Base-by-base conservation (phyloP, 192 early-diverging fungal genomes). In the Blastocladiella britannica region DNA sequence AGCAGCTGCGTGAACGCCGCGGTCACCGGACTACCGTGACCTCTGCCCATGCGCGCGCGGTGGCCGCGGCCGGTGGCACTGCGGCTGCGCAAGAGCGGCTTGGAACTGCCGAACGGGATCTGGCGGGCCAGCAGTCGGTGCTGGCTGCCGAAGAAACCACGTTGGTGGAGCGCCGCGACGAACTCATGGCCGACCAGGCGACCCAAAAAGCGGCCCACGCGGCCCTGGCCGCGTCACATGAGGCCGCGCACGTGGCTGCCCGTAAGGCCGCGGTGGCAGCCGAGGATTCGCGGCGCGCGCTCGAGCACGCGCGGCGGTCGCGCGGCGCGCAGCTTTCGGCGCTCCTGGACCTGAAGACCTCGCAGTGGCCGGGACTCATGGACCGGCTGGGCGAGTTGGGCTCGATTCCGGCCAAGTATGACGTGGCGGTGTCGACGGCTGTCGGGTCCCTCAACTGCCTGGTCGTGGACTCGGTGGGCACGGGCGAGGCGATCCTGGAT, bases 361-460 rank as follows among this genome's bases (percentile, higher is more conserved):
- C 2, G 4, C 37, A 20, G 1, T 47, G 37, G 37, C 9, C 31
- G 25, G 22, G 26, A 22, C 18, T 61, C 56, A 29, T 82, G 79
- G 83, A 85, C 51, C 82, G 95, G 7, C 72, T 98, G 23, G 95
- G 95, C n/a, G 85, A 89, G 58, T 70, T 98, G n/a, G 95, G 93
- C 25, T 82, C 85, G 1, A 93, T 98, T 61, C 86, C 87, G 54
- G 84, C 85, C 56, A 82, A 81, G 65, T 98, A 91, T 60, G 95
- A 97, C 67, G 82, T 97, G 6, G 94, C 94, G 0, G 81, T 95
- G 20, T 93, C 91, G 3, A 95, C 90, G 3, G 84, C 89, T 0
- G 93, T 88, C 53, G 37, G 37, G 37, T 68, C 72, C 9, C 72
- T 98, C 57, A 82, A 94, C 54, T 74, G 82, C 54, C 91, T 98